These are phyloP conservation scores for Pythium brassicae DNA, from an alignment of 352 stramenopile genomes.

Conservation along the genomic window DNA sequence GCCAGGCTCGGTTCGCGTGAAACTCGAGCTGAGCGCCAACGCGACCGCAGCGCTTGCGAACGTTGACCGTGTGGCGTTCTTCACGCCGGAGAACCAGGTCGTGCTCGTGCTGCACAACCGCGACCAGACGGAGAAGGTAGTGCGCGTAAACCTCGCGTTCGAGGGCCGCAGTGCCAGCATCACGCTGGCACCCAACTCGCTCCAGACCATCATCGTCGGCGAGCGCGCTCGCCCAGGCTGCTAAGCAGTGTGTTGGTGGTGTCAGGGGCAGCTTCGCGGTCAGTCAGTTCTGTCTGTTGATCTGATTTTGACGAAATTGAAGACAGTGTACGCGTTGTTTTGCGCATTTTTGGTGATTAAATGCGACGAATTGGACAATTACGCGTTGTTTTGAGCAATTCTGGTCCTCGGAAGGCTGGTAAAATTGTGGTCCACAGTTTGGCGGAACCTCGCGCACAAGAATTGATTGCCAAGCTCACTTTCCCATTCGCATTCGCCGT, in stretches of 20 bases:
- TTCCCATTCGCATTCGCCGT: neutral
- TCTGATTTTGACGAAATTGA: too few relatives aligned
- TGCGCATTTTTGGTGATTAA: too few relatives aligned
- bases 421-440: too few relatives aligned
- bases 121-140: conserved; percentile 28
- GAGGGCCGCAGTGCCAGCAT: conserved; percentile 28
- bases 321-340: too few relatives aligned
- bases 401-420: too few relatives aligned
- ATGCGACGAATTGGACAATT: too few relatives aligned
- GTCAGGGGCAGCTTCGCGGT: too few relatives aligned
- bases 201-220: conserved; percentile 46
- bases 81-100: conserved; percentile 41
- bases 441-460: too few relatives aligned
- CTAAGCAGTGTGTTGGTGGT: too few relatives aligned
- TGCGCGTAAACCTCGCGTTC: conserved; percentile 34
- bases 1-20: conserved; percentile 40
- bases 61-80: conserved; percentile 47
- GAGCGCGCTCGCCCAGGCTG: conserved; percentile 14
- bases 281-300: too few relatives aligned
- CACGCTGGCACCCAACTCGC: conserved; percentile 36
- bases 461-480: neutral
- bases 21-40: conserved; percentile 19
- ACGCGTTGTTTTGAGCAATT: too few relatives aligned
- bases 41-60: conserved; percentile 26
- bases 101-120: conserved; percentile 48